Percentiles rank a stretch among this genome's conserved stretches.
These are phyloP conservation scores for Balamuthia mandrillaris DNA, from an alignment of 208 protist species.

Conservation along the genomic window DNA sequence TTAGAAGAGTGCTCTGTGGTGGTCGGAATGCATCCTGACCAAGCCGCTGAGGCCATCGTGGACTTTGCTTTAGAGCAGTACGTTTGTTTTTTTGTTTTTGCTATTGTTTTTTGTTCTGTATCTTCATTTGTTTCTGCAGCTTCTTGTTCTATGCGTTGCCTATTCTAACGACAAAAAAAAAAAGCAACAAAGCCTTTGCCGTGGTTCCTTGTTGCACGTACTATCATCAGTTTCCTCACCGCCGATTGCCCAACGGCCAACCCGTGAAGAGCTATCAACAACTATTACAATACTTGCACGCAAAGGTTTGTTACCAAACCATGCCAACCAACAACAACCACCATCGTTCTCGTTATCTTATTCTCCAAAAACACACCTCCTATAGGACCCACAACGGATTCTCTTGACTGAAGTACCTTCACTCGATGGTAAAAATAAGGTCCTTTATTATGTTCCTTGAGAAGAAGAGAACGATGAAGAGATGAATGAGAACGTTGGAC, in stretches of 20 bases:
- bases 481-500: no score
- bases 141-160: no score
- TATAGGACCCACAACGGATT: no score
- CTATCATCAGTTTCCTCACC: neutral
- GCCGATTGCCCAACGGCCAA: neutral
- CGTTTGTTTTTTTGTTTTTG: neutral
- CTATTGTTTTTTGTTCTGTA: no score
- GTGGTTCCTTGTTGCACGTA: conserved; percentile 22
- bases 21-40: conserved; percentile 2
- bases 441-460: no score
- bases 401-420: no score
- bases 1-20: neutral
- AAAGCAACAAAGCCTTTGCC: conserved; percentile 7
- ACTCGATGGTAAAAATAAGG: no score
- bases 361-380: no score
- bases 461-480: no score
- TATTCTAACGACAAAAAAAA: no score
- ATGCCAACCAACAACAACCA: neutral
- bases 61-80: neutral
- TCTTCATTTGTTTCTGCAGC: no score
- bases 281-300: neutral
- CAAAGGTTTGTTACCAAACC: neutral
- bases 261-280: conserved; percentile 1
- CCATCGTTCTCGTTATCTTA: no score
- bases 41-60: conserved; percentile 11